phyloP scores from a whole-genome alignment of 345 rosid species.

The Heritiera littoralis region DNA sequence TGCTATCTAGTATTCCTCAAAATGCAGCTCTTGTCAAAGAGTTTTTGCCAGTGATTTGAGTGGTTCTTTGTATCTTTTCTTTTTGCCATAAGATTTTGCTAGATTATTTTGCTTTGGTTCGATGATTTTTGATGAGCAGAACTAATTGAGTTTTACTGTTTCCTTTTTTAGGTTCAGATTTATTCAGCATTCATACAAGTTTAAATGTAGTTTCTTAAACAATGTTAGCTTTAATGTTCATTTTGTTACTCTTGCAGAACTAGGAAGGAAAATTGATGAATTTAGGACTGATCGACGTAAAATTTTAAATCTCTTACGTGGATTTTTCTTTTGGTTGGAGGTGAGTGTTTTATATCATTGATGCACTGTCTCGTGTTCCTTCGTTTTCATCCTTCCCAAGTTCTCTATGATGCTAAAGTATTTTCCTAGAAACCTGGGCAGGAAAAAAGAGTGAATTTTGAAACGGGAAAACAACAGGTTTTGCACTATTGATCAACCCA shows the following conservation, averaged over 20 bases:
- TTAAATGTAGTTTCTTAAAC: background rate
- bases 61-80: background rate
- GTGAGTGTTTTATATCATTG: conserved; percentile 42
- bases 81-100: background rate
- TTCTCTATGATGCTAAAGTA: no score
- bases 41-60: background rate
- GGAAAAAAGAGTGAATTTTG: no score
- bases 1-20: background rate
- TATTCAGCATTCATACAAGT: background rate
- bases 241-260: conserved; percentile 44
- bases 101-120: background rate
- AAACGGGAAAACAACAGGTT: no score
- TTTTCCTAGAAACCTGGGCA: no score
- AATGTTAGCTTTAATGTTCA: background rate
- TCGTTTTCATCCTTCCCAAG: no score
- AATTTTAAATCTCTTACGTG: conserved; percentile 65
- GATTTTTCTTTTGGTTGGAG: conserved; percentile 70
- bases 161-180: background rate
- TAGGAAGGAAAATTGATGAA: conserved; percentile 28
- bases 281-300: conserved; percentile 24
- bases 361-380: background rate
- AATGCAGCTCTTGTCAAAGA: background rate
- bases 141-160: background rate
- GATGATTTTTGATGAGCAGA: background rate
- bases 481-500: no score